These are phyloP conservation scores for Xylaria scruposa DNA, from an alignment of 495 filamentous ascomycete species.

Conservation along the genomic window DNA sequence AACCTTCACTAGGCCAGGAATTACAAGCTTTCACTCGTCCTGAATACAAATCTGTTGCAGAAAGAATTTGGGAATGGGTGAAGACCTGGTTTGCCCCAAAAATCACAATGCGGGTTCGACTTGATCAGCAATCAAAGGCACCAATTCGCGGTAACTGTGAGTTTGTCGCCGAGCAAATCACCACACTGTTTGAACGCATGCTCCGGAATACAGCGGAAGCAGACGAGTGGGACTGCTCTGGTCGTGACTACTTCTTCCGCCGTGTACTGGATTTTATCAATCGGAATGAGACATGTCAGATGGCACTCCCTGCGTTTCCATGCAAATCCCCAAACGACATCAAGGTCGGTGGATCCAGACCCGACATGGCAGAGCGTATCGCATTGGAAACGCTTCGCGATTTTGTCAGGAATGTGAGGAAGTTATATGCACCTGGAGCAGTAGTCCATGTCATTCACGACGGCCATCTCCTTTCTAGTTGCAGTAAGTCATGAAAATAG, in stretches of 20 bases:
- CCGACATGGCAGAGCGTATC: slow-evolving; percentile 40
- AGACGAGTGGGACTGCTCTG: slow-evolving; percentile 34
- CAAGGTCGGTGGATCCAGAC: slow-evolving; percentile 39
- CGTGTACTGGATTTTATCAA: slow-evolving; percentile 38
- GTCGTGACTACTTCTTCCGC: slow-evolving; percentile 33
- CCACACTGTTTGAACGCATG: slow-evolving; percentile 33
- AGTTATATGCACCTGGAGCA: slow-evolving; percentile 43
- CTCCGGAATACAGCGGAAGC: slow-evolving; percentile 34
- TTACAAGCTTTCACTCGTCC: not conserved
- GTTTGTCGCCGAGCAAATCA: slow-evolving; percentile 27
- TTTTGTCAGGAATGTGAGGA: slow-evolving; percentile 40
- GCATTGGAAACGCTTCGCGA: slow-evolving; percentile 41
- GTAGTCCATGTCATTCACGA: slow-evolving; percentile 49
- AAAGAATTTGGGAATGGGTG: slow-evolving; percentile 4
- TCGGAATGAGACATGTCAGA: slow-evolving; percentile 32
- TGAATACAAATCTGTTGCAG: not conserved
- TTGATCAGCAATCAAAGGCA: not conserved
- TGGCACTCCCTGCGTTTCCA: slow-evolving; percentile 42
- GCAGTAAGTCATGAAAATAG: slow-evolving; percentile 35
- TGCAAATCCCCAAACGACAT: slow-evolving; percentile 43
- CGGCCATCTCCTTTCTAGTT: slow-evolving; percentile 53
- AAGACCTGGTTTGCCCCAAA: not conserved
- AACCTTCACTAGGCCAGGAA: not conserved
- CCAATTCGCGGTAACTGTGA: not conserved
- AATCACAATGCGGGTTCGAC: not conserved